phyloP scores from a whole-genome alignment of 2,329 filamentous ascomycete species.

The Alternaria ethzedia region DNA sequence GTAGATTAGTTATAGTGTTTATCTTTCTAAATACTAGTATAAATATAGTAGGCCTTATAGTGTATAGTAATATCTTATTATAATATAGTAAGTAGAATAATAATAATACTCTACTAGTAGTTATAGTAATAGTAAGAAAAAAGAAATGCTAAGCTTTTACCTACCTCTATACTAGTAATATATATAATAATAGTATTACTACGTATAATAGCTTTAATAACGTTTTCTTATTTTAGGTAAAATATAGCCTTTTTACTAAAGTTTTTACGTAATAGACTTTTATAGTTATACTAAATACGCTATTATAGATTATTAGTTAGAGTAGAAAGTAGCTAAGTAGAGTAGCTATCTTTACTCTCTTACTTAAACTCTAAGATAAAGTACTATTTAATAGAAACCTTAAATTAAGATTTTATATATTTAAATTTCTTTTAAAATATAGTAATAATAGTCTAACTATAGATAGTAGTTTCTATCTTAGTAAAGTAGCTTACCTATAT shows the following conservation, averaged over 20 bases:
- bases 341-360: background rate
- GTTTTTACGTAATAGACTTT: background rate
- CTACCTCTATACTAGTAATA: background rate
- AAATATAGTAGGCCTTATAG: background rate
- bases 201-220: background rate
- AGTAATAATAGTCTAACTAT: background rate
- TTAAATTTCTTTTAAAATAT: background rate
- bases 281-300: background rate
- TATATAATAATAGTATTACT: background rate
- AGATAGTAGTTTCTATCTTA: background rate
- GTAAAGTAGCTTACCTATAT: background rate
- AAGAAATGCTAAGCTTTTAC: background rate
- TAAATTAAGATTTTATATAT: background rate
- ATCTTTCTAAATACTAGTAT: background rate
- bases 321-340: background rate
- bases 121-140: background rate
- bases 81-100: background rate
- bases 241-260: background rate
- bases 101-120: background rate
- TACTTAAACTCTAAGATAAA: background rate
- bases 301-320: background rate
- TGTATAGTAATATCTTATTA: background rate
- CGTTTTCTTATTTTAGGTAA: background rate
- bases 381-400: background rate
- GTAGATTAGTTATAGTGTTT: background rate